phyloP scores from a whole-genome alignment of 805 yeast genomes.

The Dipodascopsis tothii region DNA sequence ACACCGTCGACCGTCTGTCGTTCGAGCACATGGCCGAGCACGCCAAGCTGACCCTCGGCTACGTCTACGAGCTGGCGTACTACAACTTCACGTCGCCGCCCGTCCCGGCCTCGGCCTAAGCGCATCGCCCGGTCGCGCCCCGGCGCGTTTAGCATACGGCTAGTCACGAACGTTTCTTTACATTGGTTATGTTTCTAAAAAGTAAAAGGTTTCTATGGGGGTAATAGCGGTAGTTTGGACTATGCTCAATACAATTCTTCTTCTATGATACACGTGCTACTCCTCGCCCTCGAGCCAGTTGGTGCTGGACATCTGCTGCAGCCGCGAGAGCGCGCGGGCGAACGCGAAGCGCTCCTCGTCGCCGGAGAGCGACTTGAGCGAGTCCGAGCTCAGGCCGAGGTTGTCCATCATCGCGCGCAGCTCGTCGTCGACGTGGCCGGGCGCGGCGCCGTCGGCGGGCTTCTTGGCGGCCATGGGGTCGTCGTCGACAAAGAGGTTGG shows the following conservation, averaged over 20 bases:
- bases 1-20: conserved; percentile 73
- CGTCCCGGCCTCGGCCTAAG: no score
- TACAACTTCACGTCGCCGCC: not conserved
- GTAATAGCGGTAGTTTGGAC: no score
- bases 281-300: conserved; percentile 65
- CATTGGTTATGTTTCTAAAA: no score
- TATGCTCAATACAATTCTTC: no score
- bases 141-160: no score
- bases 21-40: conserved; percentile 76
- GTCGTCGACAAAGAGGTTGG: conserved; percentile 70
- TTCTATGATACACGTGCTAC: not conserved
- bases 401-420: conserved; percentile 45
- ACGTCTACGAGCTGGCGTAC: conserved; percentile 52
- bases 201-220: no score
- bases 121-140: no score
- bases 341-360: conserved; percentile 96
- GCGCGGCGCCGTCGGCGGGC: conserved; percentile 33
- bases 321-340: conserved; percentile 85
- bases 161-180: no score
- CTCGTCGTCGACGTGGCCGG: conserved; percentile 21
- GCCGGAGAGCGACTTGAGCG: conserved; percentile 43
- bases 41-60: conserved; percentile 67
- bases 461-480: conserved; percentile 25
- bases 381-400: conserved; percentile 67
- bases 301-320: conserved; percentile 87